These are phyloP conservation scores for Plasmodium inui DNA, from an alignment of 169 alveolate species.

Conservation along the genomic window DNA sequence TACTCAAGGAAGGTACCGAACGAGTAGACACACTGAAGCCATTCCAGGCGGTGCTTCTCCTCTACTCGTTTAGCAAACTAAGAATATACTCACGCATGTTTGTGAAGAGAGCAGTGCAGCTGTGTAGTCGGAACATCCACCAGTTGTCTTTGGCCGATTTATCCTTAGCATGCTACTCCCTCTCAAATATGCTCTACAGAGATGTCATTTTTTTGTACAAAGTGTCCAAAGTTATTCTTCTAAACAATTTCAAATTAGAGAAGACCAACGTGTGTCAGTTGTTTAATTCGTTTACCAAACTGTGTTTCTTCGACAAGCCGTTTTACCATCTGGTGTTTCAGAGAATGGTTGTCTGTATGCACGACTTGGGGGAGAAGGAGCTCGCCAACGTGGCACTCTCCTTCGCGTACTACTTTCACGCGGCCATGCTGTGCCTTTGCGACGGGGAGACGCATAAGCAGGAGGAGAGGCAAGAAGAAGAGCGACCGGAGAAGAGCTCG, in stretches of 20 bases:
- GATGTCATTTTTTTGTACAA: slow-evolving; percentile 52
- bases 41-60: slow-evolving; percentile 25
- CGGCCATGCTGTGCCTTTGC: not conserved
- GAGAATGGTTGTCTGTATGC: slow-evolving; percentile 29
- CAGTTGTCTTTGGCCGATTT: slow-evolving; percentile 36
- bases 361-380: slow-evolving; percentile 64
- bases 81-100: slow-evolving; percentile 47
- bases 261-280: slow-evolving; percentile 30
- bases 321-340: slow-evolving; percentile 42
- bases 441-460: not conserved
- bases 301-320: slow-evolving; percentile 58
- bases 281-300: slow-evolving; percentile 52
- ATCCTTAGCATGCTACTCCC: slow-evolving; percentile 38
- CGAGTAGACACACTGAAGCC: slow-evolving; percentile 33
- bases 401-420: slow-evolving; percentile 62
- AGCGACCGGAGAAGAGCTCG: not conserved
- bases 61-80: slow-evolving; percentile 52
- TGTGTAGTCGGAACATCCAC: slow-evolving; percentile 41
- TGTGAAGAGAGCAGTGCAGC: slow-evolving; percentile 54
- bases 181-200: slow-evolving; percentile 58
- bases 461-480: not conserved
- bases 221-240: slow-evolving; percentile 21
- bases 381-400: slow-evolving; percentile 40
- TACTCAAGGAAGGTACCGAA: slow-evolving; percentile 44
- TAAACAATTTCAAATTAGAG: slow-evolving; percentile 30